Evolutionary conservation across 768 basidiomycete species (phyloP).

Genomic region (Baorangia bicolor): DNA sequence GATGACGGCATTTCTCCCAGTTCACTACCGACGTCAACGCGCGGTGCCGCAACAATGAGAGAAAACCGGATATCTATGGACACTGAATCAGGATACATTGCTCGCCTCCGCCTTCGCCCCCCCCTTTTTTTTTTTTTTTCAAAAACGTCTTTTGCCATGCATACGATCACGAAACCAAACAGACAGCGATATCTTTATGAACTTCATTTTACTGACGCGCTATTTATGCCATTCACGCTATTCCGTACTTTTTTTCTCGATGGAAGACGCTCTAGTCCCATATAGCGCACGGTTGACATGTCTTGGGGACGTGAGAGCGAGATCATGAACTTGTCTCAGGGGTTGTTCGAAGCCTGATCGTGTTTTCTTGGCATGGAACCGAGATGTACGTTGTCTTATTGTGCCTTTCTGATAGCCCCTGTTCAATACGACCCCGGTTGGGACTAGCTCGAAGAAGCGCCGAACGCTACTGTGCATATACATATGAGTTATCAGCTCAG

Average conservation of each 20-base stretch:
- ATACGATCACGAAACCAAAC: constrained; percentile 8
- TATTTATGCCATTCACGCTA: constrained; percentile 28
- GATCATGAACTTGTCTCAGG: constrained; percentile 3
- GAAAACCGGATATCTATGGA: no score
- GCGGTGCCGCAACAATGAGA: background rate
- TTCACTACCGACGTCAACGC: background rate
- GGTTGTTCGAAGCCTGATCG: constrained; percentile 1
- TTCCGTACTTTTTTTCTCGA: background rate
- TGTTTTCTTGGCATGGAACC: background rate
- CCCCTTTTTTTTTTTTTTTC: background rate
- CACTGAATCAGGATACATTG: background rate
- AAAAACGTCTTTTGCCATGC: background rate
- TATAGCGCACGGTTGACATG: background rate
- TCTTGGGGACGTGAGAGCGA: constrained; percentile 3
- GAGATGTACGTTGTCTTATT: background rate
- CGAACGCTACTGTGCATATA: no score
- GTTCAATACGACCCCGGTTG: background rate
- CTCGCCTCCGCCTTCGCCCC: background rate
- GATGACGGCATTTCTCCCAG: background rate
- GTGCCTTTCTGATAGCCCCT: background rate
- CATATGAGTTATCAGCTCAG: background rate
- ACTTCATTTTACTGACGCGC: constrained; percentile 7
- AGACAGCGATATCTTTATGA: constrained; percentile 27
- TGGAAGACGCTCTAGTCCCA: background rate
- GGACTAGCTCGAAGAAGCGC: no score